Evolutionary conservation across 2,329 filamentous ascomycete genomes (phyloP).

Genomic region (Talaromyces sp.): DNA sequence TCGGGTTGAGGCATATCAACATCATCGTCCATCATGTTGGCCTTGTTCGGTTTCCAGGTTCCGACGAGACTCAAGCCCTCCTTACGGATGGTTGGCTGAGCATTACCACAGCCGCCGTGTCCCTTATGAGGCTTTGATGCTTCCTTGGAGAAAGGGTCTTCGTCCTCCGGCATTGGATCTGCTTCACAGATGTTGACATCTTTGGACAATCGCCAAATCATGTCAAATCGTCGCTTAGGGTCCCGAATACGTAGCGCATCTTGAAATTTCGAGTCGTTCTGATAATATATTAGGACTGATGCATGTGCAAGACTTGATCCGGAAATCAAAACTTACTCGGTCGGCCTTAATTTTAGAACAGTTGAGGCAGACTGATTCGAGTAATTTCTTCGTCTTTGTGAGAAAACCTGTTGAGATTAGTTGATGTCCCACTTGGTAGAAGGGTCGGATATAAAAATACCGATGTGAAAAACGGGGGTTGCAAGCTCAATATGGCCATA

Average conservation of each 20-base stretch:
- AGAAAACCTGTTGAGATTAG: constrained; percentile 70
- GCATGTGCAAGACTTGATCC: neutral
- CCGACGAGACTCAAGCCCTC: constrained; percentile 79
- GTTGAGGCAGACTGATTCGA: constrained; percentile 98
- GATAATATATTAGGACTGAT: constrained; percentile 42
- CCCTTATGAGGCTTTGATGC: constrained; percentile 52
- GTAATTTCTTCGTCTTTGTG: constrained; percentile 98
- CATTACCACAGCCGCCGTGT: constrained; percentile 92
- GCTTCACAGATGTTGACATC: constrained; percentile 81
- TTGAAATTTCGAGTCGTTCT: constrained; percentile 82
- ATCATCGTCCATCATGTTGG: constrained; percentile 68
- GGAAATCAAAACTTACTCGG: constrained; percentile 74
- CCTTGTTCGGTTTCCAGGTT: constrained; percentile 67
- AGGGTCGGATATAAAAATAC: constrained; percentile 38
- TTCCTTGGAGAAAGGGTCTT: constrained; percentile 65
- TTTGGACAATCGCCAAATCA: constrained; percentile 90
- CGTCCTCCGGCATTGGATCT: constrained; percentile 67
- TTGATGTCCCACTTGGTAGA: neutral
- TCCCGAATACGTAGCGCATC: constrained; percentile 82
- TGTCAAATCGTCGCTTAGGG: constrained; percentile 90
- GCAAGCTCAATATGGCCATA: constrained; percentile 99
- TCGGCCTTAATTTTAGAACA: constrained; percentile 97
- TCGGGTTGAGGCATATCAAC: constrained; percentile 66
- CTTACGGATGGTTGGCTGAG: constrained; percentile 83
- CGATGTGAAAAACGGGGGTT: constrained; percentile 88